Base-by-base conservation (phyloP, 2,329 filamentous ascomycete genomes). In the Trichoderma citrinoviride region DNA sequence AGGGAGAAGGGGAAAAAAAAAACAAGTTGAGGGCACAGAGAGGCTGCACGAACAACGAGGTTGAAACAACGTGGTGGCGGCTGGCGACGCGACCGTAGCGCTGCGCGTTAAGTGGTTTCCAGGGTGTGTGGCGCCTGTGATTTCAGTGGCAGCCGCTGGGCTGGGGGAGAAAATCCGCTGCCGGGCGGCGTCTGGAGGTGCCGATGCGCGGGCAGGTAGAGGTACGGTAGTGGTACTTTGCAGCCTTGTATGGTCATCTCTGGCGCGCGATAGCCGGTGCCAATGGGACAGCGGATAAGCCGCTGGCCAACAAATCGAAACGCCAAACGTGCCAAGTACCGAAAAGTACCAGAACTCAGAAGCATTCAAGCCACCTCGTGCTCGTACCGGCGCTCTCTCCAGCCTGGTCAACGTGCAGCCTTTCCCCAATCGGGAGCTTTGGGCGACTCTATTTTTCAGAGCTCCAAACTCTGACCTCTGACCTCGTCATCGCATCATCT, bases 21-120 rank as follows among this genome's bases (percentile, higher is more conserved):
- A 14, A 37, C 10, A 37, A 14, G 53, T 33, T 43, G 33, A 41
- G 33, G 14, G 12, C 33, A 55, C 41, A 14, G 27, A 29, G 19
- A 29, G 52, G 33, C 21, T 63, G 61, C 23, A 14, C 40, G 50
- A 54, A 46, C 17, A 43, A 43, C 14, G 29, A 62, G 40, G 50
- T 58, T 49, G 44, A 64, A 52, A 47, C 40, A 47, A 52, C 33
- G 50, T 57, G 43, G 52, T 64, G 33, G 61, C 53, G 44, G 41
- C 47, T 62, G 49, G 61, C 57, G 61, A 64, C 61, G 61, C 61
- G 61, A 57, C 61, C 61, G 52, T 55, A 56, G 61, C 61, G 54
- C 61, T 56, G 50, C 61, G 61, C 61, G 61, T 64, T 58, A 64
- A 64, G 61, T 64, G 61, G 61, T 64, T 46, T 14, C 12, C 33